Evolutionary conservation across 2,329 filamentous ascomycete genomes (phyloP).

Genomic region (Verticillium alfalfae): DNA sequence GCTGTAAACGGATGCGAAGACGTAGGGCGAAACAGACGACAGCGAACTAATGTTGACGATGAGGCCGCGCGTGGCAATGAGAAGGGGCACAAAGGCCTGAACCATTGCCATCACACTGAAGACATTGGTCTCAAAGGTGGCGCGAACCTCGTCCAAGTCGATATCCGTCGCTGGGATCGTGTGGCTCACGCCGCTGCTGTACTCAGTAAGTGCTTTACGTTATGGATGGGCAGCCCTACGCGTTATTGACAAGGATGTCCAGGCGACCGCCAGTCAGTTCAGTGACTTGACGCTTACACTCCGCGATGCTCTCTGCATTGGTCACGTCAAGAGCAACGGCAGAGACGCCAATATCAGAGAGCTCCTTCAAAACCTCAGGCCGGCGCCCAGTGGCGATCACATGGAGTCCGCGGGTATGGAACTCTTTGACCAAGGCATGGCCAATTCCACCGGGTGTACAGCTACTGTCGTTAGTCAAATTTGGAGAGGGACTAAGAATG

Average conservation of each 20-base stretch:
- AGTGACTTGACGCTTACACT: slow-evolving; percentile 39
- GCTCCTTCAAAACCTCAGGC: slow-evolving; percentile 36
- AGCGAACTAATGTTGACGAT: slow-evolving; percentile 52
- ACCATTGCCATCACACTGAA: slow-evolving; percentile 53
- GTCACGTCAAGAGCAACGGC: slow-evolving; percentile 50
- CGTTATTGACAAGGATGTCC: slow-evolving; percentile 56
- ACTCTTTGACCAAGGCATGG: slow-evolving; percentile 46
- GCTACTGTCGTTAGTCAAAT: slow-evolving; percentile 23
- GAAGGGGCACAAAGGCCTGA: slow-evolving; percentile 40
- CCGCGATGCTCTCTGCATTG: slow-evolving; percentile 40
- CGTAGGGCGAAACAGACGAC: slow-evolving; percentile 43
- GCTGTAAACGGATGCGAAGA: slow-evolving; percentile 48
- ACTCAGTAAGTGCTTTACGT: background rate
- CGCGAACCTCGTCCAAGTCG: slow-evolving; percentile 44
- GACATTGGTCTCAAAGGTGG: slow-evolving; percentile 52
- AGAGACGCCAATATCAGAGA: slow-evolving; percentile 42
- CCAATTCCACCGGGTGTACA: slow-evolving; percentile 56
- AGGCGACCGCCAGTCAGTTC: slow-evolving; percentile 45
- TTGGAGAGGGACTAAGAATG: background rate
- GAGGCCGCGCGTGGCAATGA: slow-evolving; percentile 44
- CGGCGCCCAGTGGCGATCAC: slow-evolving; percentile 54
- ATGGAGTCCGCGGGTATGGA: slow-evolving; percentile 44
- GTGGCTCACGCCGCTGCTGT: slow-evolving; percentile 41
- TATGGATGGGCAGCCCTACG: slow-evolving; percentile 27
- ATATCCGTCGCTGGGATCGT: slow-evolving; percentile 47